phyloP scores from a whole-genome alignment of 305 asterid species.

The Galium porrigens region DNA sequence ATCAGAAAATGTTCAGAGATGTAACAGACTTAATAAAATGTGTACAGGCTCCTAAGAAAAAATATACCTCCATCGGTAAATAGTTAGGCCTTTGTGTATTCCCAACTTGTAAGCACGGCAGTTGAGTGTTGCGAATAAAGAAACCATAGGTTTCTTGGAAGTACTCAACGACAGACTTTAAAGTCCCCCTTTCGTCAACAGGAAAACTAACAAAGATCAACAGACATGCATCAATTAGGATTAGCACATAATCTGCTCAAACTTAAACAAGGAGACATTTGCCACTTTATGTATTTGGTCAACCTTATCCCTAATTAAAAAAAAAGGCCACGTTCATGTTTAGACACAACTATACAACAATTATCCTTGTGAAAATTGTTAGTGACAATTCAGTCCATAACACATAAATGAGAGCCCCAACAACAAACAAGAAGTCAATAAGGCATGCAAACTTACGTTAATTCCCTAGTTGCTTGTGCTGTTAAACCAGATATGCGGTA shows the following conservation, averaged over 20 bases:
- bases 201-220: constrained; percentile 38
- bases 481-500: constrained; percentile 75
- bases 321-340: too few species aligned
- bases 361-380: not conserved
- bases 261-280: too few species aligned
- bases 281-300: too few species aligned
- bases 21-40: not conserved
- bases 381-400: not conserved
- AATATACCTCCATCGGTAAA: constrained; percentile 81
- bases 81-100: constrained; percentile 69
- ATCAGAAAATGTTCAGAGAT: constrained; percentile 3
- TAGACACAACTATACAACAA: not conserved
- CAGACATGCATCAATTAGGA: not conserved
- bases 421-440: not conserved
- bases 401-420: not conserved
- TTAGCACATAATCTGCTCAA: not conserved
- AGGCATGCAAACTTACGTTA: constrained; percentile 38
- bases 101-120: constrained; percentile 91
- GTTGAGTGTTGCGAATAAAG: constrained; percentile 51
- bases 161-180: constrained; percentile 62
- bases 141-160: constrained; percentile 73
- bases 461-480: constrained; percentile 66
- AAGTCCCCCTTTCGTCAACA: constrained; percentile 63
- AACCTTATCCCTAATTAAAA: too few species aligned
- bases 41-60: constrained; percentile 1